Evolutionary conservation across 345 rosid species (phyloP).

Genomic region (Eucalyptus polyanthemos): DNA sequence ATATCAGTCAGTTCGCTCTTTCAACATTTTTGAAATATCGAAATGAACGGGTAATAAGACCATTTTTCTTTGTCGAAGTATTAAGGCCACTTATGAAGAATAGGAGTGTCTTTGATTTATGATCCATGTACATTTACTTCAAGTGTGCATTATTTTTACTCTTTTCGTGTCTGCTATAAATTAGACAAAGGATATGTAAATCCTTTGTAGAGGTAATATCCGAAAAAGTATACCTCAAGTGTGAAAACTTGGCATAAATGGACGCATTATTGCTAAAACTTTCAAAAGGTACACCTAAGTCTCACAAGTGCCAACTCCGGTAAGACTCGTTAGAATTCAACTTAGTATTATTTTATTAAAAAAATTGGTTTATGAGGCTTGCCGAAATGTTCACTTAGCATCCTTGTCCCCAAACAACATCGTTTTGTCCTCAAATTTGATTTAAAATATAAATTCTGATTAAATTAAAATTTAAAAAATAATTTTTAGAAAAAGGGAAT

Average conservation of each 20-base stretch:
- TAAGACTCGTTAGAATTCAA: too few species aligned
- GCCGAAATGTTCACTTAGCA: rapidly evolving
- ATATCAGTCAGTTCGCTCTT: background rate
- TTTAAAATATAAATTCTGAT: too few species aligned
- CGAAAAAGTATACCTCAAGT: too few species aligned
- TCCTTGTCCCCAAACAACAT: too few species aligned
- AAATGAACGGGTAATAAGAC: background rate
- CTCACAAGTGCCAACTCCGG: too few species aligned
- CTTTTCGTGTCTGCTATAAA: background rate
- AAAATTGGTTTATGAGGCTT: too few species aligned
- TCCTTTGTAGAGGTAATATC: background rate
- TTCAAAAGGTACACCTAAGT: background rate
- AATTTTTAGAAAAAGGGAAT: too few species aligned
- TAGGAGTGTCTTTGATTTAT: background rate
- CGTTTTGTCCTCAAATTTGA: too few species aligned
- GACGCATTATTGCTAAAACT: rapidly evolving
- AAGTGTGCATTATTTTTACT: background rate
- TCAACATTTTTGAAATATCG: background rate
- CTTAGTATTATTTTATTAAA: too few species aligned
- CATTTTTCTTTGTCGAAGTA: background rate
- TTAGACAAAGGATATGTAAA: background rate
- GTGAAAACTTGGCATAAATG: too few species aligned
- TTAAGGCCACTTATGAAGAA: background rate
- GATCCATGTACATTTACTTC: background rate
- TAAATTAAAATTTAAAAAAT: too few species aligned